Evolutionary conservation across 23 red algal species (phyloP).

Genomic region (Pyropia haitanensis): DNA sequence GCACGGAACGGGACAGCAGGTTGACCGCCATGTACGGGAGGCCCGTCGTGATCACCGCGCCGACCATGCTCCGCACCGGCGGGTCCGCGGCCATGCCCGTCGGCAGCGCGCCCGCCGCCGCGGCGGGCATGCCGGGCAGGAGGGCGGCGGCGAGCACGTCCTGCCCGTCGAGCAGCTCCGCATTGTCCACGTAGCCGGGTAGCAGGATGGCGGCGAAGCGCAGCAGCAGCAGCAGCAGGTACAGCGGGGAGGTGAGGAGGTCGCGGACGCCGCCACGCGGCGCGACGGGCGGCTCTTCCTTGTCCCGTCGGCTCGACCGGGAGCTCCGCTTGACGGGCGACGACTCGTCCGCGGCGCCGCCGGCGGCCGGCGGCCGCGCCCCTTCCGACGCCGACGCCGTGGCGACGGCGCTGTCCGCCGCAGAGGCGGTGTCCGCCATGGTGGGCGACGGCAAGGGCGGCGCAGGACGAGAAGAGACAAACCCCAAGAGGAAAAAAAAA

Average conservation of each 20-base stretch:
- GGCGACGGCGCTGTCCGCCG: too few relatives aligned
- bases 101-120: slow-evolving; percentile 9
- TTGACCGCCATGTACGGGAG: slow-evolving; percentile 52
- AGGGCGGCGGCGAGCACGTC: slow-evolving; percentile 39
- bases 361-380: too few relatives aligned
- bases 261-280: too few relatives aligned
- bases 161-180: slow-evolving; percentile 44
- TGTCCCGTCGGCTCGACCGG: too few relatives aligned
- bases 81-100: slow-evolving; percentile 13
- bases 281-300: too few relatives aligned
- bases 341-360: too few relatives aligned
- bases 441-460: too few relatives aligned
- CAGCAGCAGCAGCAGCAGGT: slow-evolving; percentile 31
- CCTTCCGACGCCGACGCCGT: too few relatives aligned
- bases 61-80: slow-evolving; percentile 27
- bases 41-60: slow-evolving; percentile 36
- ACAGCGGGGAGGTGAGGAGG: slow-evolving; percentile 20
- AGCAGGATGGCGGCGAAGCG: slow-evolving; percentile 32
- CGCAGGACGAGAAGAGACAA: too few relatives aligned
- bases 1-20: slow-evolving; percentile 14
- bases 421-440: too few relatives aligned
- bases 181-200: slow-evolving; percentile 38
- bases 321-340: too few relatives aligned
- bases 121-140: slow-evolving; percentile 31
- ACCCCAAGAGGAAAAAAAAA: too few relatives aligned